Evolutionary conservation across 1,284 basidiomycete genomes (phyloP).

Genomic region (Tylopilus sp.): DNA sequence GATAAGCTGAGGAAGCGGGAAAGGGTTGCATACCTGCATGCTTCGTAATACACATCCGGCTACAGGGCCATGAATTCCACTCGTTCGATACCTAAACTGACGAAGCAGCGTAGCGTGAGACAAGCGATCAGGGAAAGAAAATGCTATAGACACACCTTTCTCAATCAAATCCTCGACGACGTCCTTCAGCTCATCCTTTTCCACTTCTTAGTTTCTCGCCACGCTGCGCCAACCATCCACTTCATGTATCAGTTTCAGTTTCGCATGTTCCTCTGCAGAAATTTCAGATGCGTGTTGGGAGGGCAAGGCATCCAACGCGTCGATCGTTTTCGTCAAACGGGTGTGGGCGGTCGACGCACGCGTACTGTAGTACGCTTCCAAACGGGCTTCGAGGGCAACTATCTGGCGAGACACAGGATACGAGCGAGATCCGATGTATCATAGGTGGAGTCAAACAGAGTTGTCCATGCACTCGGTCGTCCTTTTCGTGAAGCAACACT

Average conservation of each 20-base stretch:
- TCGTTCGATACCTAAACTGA: slow-evolving; percentile 66
- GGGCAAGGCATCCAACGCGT: slow-evolving; percentile 61
- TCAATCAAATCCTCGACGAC: slow-evolving; percentile 56
- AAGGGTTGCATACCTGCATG: slow-evolving; percentile 54
- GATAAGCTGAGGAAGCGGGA: slow-evolving; percentile 17
- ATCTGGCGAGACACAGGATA: slow-evolving; percentile 45
- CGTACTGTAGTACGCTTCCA: slow-evolving; percentile 54
- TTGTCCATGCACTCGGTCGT: slow-evolving; percentile 42
- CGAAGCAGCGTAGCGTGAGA: too few species aligned
- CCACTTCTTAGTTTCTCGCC: slow-evolving; percentile 53
- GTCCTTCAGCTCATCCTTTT: slow-evolving; percentile 65
- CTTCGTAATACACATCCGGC: slow-evolving; percentile 56
- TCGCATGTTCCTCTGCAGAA: slow-evolving; percentile 46
- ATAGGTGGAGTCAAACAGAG: too few species aligned
- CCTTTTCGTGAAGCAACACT: slow-evolving; percentile 37
- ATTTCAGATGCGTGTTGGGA: slow-evolving; percentile 55
- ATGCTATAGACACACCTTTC: too few species aligned
- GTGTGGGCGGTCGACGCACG: slow-evolving; percentile 60
- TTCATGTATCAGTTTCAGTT: slow-evolving; percentile 50
- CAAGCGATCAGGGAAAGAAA: neutral
- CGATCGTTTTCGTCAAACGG: slow-evolving; percentile 61
- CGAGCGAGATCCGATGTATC: neutral
- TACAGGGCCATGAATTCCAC: slow-evolving; percentile 63
- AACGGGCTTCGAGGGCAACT: slow-evolving; percentile 46
- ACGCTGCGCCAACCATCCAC: slow-evolving; percentile 48